These are phyloP conservation scores for Eimeria acervulina DNA, from an alignment of 169 alveolate species.

Conservation along the genomic window DNA sequence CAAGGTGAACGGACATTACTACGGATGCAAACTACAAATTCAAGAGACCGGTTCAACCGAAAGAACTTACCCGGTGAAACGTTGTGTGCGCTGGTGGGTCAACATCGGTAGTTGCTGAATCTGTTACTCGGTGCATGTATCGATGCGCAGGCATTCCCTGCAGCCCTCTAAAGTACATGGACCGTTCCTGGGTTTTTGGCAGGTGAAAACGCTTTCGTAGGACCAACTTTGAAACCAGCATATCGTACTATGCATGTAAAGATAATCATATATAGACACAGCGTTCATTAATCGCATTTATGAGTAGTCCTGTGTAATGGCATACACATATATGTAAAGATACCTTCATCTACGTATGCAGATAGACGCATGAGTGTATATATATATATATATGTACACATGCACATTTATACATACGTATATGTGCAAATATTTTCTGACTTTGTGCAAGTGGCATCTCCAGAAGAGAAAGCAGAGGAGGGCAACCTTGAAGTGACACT, in stretches of 20 bases:
- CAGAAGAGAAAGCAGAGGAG: too few species aligned
- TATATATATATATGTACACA: neutral
- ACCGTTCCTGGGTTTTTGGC: neutral
- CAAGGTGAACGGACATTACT: neutral
- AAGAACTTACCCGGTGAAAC: neutral
- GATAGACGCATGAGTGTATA: too few species aligned
- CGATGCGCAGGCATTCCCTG: neutral
- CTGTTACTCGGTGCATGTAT: neutral
- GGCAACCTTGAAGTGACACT: too few species aligned
- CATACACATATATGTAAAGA: neutral
- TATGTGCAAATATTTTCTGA: too few species aligned
- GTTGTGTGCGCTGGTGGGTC: too few species aligned
- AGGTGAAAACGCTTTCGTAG: neutral
- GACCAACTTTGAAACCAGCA: neutral
- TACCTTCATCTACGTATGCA: neutral
- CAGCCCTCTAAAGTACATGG: neutral
- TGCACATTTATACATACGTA: neutral
- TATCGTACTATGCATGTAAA: neutral
- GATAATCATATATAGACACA: neutral
- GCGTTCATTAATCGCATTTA: neutral
- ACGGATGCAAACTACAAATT: neutral
- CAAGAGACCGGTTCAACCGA: neutral
- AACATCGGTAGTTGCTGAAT: neutral
- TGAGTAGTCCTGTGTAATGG: neutral
- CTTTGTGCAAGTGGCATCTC: too few species aligned